A percentile compares a stretch with the other conserved stretches of the same genome.
Conservation (phyloP, 1,139 yeast genomes). For the Meyerozyma elateridarum region DNA sequence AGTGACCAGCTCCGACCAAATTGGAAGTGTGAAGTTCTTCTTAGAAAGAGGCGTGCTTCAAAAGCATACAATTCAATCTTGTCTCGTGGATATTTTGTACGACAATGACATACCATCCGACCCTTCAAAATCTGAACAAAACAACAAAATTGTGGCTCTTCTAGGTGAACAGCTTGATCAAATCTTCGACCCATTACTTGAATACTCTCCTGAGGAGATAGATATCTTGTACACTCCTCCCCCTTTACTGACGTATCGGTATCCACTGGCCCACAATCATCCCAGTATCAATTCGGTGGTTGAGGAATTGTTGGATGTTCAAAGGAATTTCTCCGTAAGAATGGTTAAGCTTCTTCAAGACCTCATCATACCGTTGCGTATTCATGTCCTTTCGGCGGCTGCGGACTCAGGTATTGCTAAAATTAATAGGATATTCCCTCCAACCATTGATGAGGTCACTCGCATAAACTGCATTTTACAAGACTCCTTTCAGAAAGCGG, state of each 20-base stretch:
- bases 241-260: slow-evolving; percentile 8
- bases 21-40: slow-evolving; percentile 50
- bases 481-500: slow-evolving; percentile 67
- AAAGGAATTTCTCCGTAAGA: slow-evolving; percentile 67
- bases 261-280: slow-evolving; percentile 15
- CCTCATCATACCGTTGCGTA: slow-evolving; percentile 73
- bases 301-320: slow-evolving; percentile 63
- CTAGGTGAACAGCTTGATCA: slow-evolving; percentile 86
- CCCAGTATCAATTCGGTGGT: slow-evolving; percentile 43
- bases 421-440: slow-evolving; percentile 80
- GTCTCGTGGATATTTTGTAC: slow-evolving; percentile 71
- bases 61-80: slow-evolving; percentile 48
- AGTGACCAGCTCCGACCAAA: slow-evolving; percentile 46
- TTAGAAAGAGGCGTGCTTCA: slow-evolving; percentile 56
- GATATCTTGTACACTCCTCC: slow-evolving; percentile 64
- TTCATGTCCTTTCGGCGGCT: slow-evolving; percentile 49
- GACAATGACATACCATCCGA: slow-evolving; percentile 39
- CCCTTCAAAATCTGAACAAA: slow-evolving; percentile 45
- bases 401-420: slow-evolving; percentile 54
- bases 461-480: slow-evolving; percentile 80
- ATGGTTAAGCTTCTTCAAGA: slow-evolving; percentile 72
- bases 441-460: slow-evolving; percentile 90
- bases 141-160: slow-evolving; percentile 67
- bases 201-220: slow-evolving; percentile 86
- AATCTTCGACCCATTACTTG: slow-evolving; percentile 81